Evolutionary conservation across 2,329 filamentous ascomycete species (phyloP), one percentile per base, ranked within the genome.

Genomic region (Paecilomyces sp.): DNA sequence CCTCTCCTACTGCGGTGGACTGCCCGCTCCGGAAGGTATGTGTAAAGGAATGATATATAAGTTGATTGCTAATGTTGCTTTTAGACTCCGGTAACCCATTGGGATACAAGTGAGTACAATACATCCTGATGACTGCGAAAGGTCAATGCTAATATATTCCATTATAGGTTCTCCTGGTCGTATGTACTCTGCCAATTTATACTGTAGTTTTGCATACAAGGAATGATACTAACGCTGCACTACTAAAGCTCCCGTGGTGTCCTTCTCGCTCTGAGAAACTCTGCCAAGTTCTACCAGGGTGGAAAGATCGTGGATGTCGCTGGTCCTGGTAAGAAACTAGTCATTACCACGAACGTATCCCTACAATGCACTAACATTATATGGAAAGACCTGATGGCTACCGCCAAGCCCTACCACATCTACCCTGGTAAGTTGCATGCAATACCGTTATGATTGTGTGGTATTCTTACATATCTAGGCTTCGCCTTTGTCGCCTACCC

Each of bases 401-500:
- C 84, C 56, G 91, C 92, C 50, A 93, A 95, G 83, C 90, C 91
- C 56, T 96, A 96, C 83, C 86, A 84, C 77, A 94, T 93, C 80
- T 95, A 92, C 80, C 89, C 90, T 36, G 90, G 91, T 61, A 41
- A 15, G 36, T 41, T 41, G n/a, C 13, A n/a, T n/a, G 12, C n/a
- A n/a, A n/a, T n/a, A 7, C 15, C n/a, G 13, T 12, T 41, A n/a
- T 41, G 7, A 4, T 41, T 41, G 13, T 41, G n/a, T 13, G n/a
- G 13, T 6, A n/a, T 41, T 41, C 36, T 41, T 41, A 41, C 36
- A 41, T 41, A 41, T 41, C 36, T n/a, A 41, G 36, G 36, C 36
- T 97, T 87, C 75, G 88, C 89, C 57, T 93, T 96, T 68, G 92
- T 97, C 66, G 91, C 89, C 51, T 97, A 97, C 79, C 89, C 90